Evolutionary conservation across 2,329 filamentous ascomycete species (phyloP), one percentile per base, ranked within the genome.

Genomic region (Tympanopsis confertula): DNA sequence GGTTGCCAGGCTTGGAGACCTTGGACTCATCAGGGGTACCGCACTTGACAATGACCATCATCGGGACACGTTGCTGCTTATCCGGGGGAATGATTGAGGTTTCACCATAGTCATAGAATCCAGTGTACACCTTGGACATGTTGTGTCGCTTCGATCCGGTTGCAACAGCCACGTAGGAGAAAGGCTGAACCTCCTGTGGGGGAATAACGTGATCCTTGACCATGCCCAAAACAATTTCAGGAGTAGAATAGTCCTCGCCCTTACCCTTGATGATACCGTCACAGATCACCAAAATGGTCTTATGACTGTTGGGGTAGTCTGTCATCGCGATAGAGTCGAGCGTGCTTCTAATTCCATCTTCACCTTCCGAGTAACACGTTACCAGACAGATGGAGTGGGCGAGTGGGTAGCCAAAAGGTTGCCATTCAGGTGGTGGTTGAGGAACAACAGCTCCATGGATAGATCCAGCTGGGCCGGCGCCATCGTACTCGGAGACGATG

Each of bases 251-350:
- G 5, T 70, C 64, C 61, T 98, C 91, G 36, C 93, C 91, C 52
- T 93, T 76, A 47, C 93, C 93, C 64, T 95, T 95, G 68, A 98
- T 94, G 54, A 96, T 75, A 62, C 91, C 91, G 57, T 98, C 91
- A 62, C 91, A 98, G 50, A 98, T 85, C 50, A 95, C 85, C 42
- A 98, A 71, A 49, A 98, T 91, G 19, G 88, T 77, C 63, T 98
- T 98, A 71, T 98, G 93, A 58, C 89, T 96, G 70, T 98, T 98
- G 36, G 91, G 91, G 51, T 98, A 98, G 58, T 98, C 93, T 3
- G 91, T 98, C 61, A 86, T 94, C 36, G 89, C 91, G 54, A 98
- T 82, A 1, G 91, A 98, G 61, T 98, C 88, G 19, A 98, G 66
- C 1, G 91, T 98, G 1, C 88, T 94, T 35, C 91, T 82, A 39